Conservation (phyloP, 768 basidiomycete genomes). For the Calocybe gangraenosa region DNA sequence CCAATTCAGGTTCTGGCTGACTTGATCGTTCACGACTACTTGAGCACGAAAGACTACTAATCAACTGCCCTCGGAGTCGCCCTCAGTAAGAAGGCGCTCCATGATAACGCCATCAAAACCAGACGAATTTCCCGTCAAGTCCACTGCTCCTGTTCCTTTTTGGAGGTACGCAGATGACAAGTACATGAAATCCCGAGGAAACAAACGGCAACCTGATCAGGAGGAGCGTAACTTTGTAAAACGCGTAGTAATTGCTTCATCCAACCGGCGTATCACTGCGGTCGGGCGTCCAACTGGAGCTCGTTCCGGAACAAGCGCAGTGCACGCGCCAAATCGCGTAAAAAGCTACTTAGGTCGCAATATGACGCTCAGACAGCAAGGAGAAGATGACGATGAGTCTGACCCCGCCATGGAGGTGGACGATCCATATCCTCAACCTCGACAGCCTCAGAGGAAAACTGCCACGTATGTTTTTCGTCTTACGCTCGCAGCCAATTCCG, state of each 20-base stretch:
- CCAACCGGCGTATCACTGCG: not conserved
- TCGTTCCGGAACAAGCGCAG: not conserved
- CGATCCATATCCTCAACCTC: not conserved
- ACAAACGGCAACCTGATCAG: slow-evolving; percentile 1
- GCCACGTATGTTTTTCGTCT: not conserved
- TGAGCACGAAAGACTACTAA: slow-evolving; percentile 9
- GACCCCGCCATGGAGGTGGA: slow-evolving; percentile 14
- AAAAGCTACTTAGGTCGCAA: slow-evolving; percentile 8
- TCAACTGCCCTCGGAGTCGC: slow-evolving; percentile 1
- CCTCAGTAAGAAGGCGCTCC: slow-evolving; percentile 7
- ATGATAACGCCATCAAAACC: slow-evolving; percentile 8
- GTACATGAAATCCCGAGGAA: slow-evolving; percentile 6
- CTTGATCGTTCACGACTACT: not conserved
- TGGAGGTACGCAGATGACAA: slow-evolving; percentile 17
- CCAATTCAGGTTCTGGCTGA: not conserved
- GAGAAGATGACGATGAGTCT: slow-evolving; percentile 6
- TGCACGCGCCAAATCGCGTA: not conserved
- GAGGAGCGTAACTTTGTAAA: slow-evolving; percentile 13
- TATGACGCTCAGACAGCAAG: slow-evolving; percentile 9
- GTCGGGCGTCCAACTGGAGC: not conserved
- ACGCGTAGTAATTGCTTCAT: slow-evolving; percentile 11
- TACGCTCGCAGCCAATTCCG: not conserved
- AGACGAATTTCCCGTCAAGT: slow-evolving; percentile 5
- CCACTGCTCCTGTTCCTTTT: slow-evolving; percentile 10
- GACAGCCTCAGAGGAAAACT: not conserved